Evolutionary conservation across 1,139 yeast species (phyloP), one percentile per base, ranked within the genome.

Genomic region (Arxiozyma slooffiae): DNA sequence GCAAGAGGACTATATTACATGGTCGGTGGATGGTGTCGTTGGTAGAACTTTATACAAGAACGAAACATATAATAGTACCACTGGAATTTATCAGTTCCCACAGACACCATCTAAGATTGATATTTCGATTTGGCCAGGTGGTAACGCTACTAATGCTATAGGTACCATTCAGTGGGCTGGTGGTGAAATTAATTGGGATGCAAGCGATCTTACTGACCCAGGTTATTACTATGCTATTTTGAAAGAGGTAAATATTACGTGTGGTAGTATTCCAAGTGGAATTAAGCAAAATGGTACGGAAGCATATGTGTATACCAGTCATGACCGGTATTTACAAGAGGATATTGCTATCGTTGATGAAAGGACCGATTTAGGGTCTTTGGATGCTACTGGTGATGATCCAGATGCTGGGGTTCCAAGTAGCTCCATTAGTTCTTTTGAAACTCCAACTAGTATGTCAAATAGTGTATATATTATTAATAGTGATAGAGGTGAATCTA

Each of bases 121-220:
- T 70, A 68, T 87, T 55, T 87, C 96, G 9, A 68, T 90, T 56
- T 90, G 97, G 97, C 96, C 97, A 7, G 97, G 85, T 71, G 97
- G 96, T 62, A 79, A 75, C 57, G 67, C 80, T 18, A 63, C 77
- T 47, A 79, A 78, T 63, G 81, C 81, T 30, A 64, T 68, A 50
- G 97, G 97, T 71, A 89, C 96, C 38, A 75, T 81, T 59, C 86
- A 78, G 58, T 89, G 97, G 97, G 95, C 96, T 46, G 97, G 97
- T 71, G 97, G 97, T 69, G 73, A 62, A 20, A 80, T 89, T 57
- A 75, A 88, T 72, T 90, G 97, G 96, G 71, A 82, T 66, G 76
- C 92, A 36, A 67, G 74, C 7, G 96, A 88, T 68, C 79, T 88
- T 54, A 61, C 73, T 53, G 72, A 84, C 53, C 78, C 82, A 48